Conservation (phyloP, 2,329 filamentous ascomycete genomes). For the Pseudogymnoascus sp. region DNA sequence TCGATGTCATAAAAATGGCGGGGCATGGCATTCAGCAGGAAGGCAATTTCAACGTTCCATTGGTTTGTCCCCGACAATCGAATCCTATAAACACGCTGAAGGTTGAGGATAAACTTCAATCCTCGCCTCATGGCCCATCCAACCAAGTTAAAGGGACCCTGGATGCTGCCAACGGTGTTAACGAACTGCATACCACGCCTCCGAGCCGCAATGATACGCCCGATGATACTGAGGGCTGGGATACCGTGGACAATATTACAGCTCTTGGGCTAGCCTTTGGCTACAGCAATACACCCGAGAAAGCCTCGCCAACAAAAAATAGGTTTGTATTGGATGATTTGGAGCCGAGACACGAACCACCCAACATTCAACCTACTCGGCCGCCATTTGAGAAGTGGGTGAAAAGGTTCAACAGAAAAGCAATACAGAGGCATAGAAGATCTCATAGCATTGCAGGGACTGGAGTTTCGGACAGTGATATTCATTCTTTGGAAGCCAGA, state of each 20-base stretch:
- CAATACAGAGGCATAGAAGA: constrained; percentile 36
- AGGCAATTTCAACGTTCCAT: not conserved
- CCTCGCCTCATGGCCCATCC: not conserved
- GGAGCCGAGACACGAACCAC: constrained; percentile 11
- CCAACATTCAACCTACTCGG: constrained; percentile 9
- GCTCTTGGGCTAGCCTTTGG: constrained; percentile 34
- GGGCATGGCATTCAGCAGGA: not conserved
- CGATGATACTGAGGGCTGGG: constrained; percentile 30
- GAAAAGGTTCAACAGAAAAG: constrained; percentile 57
- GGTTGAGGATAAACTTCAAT: not conserved
- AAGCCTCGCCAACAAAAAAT: constrained; percentile 11
- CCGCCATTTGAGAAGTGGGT: constrained; percentile 66
- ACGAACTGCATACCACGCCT: not conserved
- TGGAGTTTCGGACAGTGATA: constrained; percentile 32
- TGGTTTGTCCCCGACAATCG: not conserved
- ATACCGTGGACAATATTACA: constrained; percentile 36
- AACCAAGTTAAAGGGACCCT: not conserved
- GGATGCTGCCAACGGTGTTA: not conserved
- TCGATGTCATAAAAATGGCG: not conserved
- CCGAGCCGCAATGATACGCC: not conserved
- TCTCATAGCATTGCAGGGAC: constrained; percentile 29
- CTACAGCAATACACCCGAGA: constrained; percentile 24
- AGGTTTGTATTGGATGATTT: constrained; percentile 25
- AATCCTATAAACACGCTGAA: not conserved
- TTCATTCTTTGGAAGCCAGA: constrained; percentile 17